Evolutionary conservation across 1,139 yeast species (phyloP), one percentile per base, ranked within the genome.

Genomic region (Schizosaccharomyces versatilis): DNA sequence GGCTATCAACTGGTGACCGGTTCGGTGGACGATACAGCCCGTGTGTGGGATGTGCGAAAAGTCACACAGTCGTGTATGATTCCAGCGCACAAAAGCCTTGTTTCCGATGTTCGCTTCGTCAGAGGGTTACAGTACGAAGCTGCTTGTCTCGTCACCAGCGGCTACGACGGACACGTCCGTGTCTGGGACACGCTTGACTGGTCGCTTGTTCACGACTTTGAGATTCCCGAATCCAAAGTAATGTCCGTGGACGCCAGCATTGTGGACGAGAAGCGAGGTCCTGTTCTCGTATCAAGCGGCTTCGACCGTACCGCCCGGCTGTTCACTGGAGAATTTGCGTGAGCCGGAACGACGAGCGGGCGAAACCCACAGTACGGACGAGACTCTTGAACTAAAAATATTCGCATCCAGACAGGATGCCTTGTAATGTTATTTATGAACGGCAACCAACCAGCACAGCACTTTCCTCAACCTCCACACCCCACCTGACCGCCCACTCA

Each of bases 31-130:
- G 79, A 88, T 48, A 69, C 80, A 1, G 74, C 85, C 9, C 81
- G 82, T 62, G 72, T 88, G 1, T 90, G 97, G 97, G 98, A 90
- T 67, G 56, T 90, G 52, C 72, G 98, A 53, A 71, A 66, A 60
- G 64, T 68, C 10, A 65, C 64, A 53, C 76, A 73, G 47, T 58
- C 71, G 17, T 71, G 70, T 51, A 71, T 81, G 1, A 76, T 90
- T 2, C 80, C 88, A 1, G 93, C 93, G 0, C 97, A 90, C 66
- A 76, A 74, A 2, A 82, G 77, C 63, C 66, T 85, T 32, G 78
- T 88, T 0, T 79, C 94, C 7, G 84, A 77, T 58, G 73, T 85
- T 1, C 70, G 73, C 56, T 81, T 82, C 61, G 73, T 71, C 54
- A 66, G 67, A 6, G 62, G 65, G 5, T 2, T 5, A 5, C 5